A percentile compares a stretch with the other conserved stretches of the same genome.
phyloP scores from a whole-genome alignment of 2,329 filamentous ascomycete species.

The Nannizziopsis barbatae region DNA sequence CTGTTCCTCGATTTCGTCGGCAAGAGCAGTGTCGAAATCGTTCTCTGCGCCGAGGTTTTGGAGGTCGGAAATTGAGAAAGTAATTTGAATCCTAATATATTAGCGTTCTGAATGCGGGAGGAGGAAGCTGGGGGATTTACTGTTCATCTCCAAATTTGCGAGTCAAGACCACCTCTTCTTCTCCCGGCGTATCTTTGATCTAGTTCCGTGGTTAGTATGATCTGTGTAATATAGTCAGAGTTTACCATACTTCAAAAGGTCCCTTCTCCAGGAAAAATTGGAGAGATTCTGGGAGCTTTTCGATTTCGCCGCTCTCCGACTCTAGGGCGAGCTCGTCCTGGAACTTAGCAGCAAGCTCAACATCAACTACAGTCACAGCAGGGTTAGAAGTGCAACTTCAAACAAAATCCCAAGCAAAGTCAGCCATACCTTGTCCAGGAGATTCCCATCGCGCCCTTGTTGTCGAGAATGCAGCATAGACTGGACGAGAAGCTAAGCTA shows the following conservation, averaged over 20 bases:
- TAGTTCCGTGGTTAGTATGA: constrained; percentile 19
- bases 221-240: not conserved
- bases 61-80: constrained; percentile 76
- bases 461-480: constrained; percentile 40
- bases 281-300: constrained; percentile 63
- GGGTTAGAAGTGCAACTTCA: not conserved
- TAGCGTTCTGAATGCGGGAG: not conserved
- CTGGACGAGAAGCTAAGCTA: constrained; percentile 33
- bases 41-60: constrained; percentile 52
- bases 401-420: not conserved
- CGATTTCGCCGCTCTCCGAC: constrained; percentile 62
- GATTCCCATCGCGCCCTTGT: constrained; percentile 33
- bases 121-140: constrained; percentile 40
- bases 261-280: constrained; percentile 81
- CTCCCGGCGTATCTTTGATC: constrained; percentile 64
- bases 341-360: constrained; percentile 77
- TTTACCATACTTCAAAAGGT: constrained; percentile 57
- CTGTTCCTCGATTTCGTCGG: constrained; percentile 46
- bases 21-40: constrained; percentile 48
- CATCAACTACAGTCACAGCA: constrained; percentile 43
- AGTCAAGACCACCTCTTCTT: constrained; percentile 77
- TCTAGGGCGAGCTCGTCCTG: constrained; percentile 75
- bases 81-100: constrained; percentile 55
- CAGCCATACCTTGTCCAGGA: constrained; percentile 36
- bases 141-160: constrained; percentile 79